Evolutionary conservation across 768 basidiomycete genomes (phyloP), one percentile per base, ranked within the genome.

Genomic region (Flagelloscypha sp.): DNA sequence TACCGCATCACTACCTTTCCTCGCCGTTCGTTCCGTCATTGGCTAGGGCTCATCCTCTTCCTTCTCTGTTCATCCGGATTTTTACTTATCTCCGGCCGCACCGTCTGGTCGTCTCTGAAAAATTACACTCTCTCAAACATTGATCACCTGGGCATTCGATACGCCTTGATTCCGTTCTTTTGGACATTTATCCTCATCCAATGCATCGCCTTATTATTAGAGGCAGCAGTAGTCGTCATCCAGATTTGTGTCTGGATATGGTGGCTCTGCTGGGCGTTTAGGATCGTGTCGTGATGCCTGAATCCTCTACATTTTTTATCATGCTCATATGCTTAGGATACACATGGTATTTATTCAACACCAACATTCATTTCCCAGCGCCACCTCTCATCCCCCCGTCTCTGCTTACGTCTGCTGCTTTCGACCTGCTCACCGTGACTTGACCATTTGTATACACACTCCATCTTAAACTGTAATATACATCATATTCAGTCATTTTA

Each of bases 241-340:
- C 68, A 84, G 50, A 27, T 76, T 25, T 74, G 67, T 4, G 70
- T 81, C 15, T 57, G 77, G 27, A 48, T 65, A 7, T 87, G 84
- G 84, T 87, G 84, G 84, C 48, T 72, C 37, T 82, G 80, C 17
- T 87, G 84, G 84, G 63, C 62, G 18, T 50, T 83, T 27, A 70
- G 70, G 27, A 44, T 84, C 41, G 56, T n/a, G n/a, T n/a, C n/a
- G n/a, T n/a, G n/a, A n/a, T n/a, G n/a, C 53, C 60, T 28, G 70
- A 48, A 55, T 37, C 19, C 16, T 9, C 32, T 31, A 11, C 20
- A 21, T 30, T 34, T 15, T 29, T 10, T n/a, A 13, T 31, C 21
- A 44, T 39, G 34, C 40, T 38, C 38, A 39, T 42, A 15, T 36
- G 15, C 30, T n/a, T n/a, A n/a, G n/a, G n/a, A n/a, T n/a, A n/a